A percentile compares a stretch with the other conserved stretches of the same genome.
Evolutionary conservation across 2,329 filamentous ascomycete species (phyloP).

Genomic region (Byssochlamys sp.): DNA sequence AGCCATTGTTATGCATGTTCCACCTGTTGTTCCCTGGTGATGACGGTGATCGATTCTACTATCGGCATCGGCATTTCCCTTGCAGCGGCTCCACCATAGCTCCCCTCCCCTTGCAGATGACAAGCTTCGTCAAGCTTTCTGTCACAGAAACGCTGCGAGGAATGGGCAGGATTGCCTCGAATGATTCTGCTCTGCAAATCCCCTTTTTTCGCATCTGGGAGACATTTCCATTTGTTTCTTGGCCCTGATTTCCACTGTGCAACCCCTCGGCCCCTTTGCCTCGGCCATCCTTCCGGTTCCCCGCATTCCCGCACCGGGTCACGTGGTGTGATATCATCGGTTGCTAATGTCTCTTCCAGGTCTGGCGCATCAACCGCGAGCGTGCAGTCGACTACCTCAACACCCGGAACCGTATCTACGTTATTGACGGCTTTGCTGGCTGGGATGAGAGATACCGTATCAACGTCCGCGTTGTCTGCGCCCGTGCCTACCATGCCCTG

Average conservation of each 20-base stretch:
- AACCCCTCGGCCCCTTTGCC: neutral
- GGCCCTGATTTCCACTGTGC: neutral
- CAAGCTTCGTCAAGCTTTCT: conserved; percentile 1
- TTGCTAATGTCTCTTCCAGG: conserved; percentile 45
- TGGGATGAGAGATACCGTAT: conserved; percentile 99
- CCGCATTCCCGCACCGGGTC: conserved; percentile 10
- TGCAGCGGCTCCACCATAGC: neutral
- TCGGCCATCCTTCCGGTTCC: conserved; percentile 5
- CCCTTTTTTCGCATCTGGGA: conserved; percentile 3
- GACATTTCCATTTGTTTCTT: conserved; percentile 7
- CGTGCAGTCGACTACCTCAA: conserved; percentile 98
- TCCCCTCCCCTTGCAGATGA: neutral
- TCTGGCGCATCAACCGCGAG: conserved; percentile 99
- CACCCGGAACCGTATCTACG: conserved; percentile 96
- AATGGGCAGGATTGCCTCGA: neutral
- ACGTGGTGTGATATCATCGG: conserved; percentile 23
- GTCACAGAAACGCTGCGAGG: neutral
- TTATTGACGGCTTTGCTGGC: conserved; percentile 91
- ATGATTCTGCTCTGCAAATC: neutral
- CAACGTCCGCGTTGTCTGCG: conserved; percentile 93
- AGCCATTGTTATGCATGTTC: conserved; percentile 4
- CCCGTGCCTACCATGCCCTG: conserved; percentile 95
- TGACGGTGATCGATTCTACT: conserved; percentile 6
- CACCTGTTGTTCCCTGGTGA: conserved; percentile 1
- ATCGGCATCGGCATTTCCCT: conserved; percentile 7